Evolutionary conservation across 257 asterid species (phyloP).

Genomic region (Nicotiana attenuata): DNA sequence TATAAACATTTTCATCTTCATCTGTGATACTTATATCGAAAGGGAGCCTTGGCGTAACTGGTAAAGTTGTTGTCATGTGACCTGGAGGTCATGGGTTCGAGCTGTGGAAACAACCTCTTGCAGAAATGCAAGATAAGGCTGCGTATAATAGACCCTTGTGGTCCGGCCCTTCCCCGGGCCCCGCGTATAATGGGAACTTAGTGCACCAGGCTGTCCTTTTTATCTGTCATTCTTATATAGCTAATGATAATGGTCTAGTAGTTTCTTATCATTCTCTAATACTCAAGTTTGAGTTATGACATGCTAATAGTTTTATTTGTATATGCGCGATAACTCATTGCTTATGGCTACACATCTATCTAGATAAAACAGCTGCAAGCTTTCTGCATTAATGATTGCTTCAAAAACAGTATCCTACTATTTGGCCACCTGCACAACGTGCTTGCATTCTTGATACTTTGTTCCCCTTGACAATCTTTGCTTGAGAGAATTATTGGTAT

Average conservation of each 20-base stretch:
- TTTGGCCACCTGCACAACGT: not conserved
- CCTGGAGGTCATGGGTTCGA: no score
- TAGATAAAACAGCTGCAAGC: not conserved
- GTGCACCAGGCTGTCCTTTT: no score
- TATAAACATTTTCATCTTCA: not conserved
- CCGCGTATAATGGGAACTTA: no score
- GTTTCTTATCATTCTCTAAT: not conserved
- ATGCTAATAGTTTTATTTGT: not conserved
- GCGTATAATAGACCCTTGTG: no score
- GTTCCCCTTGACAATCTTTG: not conserved
- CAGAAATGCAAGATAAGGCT: no score
- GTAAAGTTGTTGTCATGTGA: no score
- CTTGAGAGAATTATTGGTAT: not conserved
- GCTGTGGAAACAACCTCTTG: no score
- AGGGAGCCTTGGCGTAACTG: no score
- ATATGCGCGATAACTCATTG: not conserved
- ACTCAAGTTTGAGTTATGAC: not conserved
- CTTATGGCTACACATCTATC: not conserved
- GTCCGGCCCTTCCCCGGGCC: no score
- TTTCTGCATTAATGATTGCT: not conserved
- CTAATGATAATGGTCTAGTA: constrained; percentile 5
- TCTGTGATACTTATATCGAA: not conserved
- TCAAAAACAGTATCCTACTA: not conserved
- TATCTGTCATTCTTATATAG: not conserved
- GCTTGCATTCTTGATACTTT: not conserved